These are phyloP conservation scores for Uronychia binucleata DNA, from an alignment of 73 alveolate genomes.

Conservation along the genomic window DNA sequence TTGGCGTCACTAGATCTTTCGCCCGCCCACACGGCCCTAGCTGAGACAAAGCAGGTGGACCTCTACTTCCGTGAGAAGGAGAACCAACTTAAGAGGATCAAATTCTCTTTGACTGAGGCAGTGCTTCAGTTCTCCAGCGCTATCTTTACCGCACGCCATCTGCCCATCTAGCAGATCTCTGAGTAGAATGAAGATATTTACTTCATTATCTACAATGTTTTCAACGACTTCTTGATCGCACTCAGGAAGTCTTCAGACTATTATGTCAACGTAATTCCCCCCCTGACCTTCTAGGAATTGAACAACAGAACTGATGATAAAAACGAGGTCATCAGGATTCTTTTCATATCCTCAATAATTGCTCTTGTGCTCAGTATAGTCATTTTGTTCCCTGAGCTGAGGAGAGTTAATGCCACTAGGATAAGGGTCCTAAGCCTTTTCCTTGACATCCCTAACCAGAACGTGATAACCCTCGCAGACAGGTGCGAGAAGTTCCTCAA, in stretches of 20 bases:
- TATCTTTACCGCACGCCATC: conserved; percentile 31
- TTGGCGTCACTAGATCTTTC: conserved; percentile 4
- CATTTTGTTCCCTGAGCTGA: conserved; percentile 35
- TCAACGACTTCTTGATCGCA: conserved; percentile 13
- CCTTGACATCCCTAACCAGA: conserved; percentile 29
- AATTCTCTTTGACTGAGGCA: conserved; percentile 45
- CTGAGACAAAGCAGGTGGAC: conserved; percentile 16
- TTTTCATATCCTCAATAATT: conserved; percentile 19
- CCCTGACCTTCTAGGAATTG: too few relatives aligned
- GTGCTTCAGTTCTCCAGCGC: conserved; percentile 19
- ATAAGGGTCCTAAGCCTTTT: conserved; percentile 38
- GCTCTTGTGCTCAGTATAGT: conserved; percentile 1
- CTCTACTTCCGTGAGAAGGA: conserved; percentile 21
- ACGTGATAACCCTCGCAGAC: conserved; percentile 8
- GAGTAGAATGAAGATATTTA: conserved; percentile 48
- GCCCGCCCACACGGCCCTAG: conserved; percentile 8
- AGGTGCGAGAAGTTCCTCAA: conserved; percentile 43
- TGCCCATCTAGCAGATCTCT: background rate
- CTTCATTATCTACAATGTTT: conserved; percentile 42
- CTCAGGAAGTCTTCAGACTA: conserved; percentile 3
- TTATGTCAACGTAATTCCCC: too few relatives aligned
- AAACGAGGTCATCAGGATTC: background rate
- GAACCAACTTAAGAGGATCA: conserved; percentile 4
- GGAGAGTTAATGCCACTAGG: conserved; percentile 18
- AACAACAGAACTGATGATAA: conserved; percentile 7